phyloP scores from a whole-genome alignment of 106 monocot species.

The Chionographis japonica region DNA sequence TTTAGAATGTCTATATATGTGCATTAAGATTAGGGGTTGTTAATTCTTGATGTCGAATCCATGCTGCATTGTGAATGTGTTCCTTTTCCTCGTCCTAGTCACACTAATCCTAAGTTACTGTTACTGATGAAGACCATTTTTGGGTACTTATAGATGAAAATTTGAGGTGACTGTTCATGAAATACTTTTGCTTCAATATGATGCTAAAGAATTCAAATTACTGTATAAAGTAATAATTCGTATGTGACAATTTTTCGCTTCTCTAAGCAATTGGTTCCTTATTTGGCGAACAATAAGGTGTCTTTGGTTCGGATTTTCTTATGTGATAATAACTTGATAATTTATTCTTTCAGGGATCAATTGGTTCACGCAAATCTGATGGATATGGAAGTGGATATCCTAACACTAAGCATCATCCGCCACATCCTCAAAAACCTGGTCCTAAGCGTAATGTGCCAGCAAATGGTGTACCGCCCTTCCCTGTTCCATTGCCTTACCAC shows the following conservation, averaged over 20 bases:
- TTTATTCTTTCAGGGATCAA: slow-evolving; percentile 49
- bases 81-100: too few relatives aligned
- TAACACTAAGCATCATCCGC: slow-evolving; percentile 43
- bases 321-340: neutral
- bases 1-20: too few relatives aligned
- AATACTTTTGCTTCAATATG: too few relatives aligned
- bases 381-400: slow-evolving; percentile 46
- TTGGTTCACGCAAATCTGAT: slow-evolving; percentile 41
- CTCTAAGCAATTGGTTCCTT: neutral
- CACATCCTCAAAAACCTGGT: slow-evolving; percentile 43
- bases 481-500: slow-evolving; percentile 43
- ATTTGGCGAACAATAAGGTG: neutral
- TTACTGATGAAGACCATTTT: too few relatives aligned
- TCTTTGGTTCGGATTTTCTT: neutral
- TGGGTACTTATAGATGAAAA: too few relatives aligned
- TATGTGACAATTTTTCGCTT: neutral
- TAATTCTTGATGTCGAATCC: too few relatives aligned
- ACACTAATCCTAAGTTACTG: too few relatives aligned
- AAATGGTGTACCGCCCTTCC: slow-evolving; percentile 48
- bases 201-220: too few relatives aligned
- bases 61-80: too few relatives aligned
- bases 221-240: too few relatives aligned
- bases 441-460: slow-evolving; percentile 38
- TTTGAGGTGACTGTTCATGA: too few relatives aligned
- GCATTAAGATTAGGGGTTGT: too few relatives aligned